Base-by-base conservation (phyloP, 2,329 filamentous ascomycete genomes). In the Colletotrichum endophyticum region DNA sequence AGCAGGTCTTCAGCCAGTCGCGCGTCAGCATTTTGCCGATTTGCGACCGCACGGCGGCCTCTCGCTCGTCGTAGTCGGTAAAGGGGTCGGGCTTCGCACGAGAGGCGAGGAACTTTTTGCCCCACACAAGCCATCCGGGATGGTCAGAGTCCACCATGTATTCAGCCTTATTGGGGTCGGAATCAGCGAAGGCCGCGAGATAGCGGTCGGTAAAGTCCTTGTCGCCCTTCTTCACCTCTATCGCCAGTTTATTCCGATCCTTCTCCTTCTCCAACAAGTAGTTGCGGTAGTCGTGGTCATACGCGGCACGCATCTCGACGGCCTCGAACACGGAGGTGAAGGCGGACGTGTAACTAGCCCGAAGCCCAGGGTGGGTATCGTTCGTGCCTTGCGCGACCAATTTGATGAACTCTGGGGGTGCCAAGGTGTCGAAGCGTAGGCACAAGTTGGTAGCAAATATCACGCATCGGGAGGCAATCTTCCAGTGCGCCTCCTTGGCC, bases 81-180 rank as follows among this genome's bases (percentile, higher is more conserved):
- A 88, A 98, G 81, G 84, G 93, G 85, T 83, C 86, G 78, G 96
- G 92, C 69, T 94, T 93, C 4, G 94, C 92, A 77, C 92, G 92
- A 83, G 94, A 96, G 0, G 94, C 97, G 16, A 92, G 93, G 88
- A 99, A 96, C 36, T 90, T 92, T 84, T 97, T 95, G 69, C 94
- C 94, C 97, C 97, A 99, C 1, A 98, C 96, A 22, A 99, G 90
- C 98, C 98, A 99, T 36, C 97, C 97, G 6, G 96, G 95, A 82
- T 98, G 95, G 82, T 99, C 96, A 71, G 93, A 91, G 82, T 99
- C 97, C 62, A 99, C 92, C 83, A 96, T 98, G 84, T 98, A 98
- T 78, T 98, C 93, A 0, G 95, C 93, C 36, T 93, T 80, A 15
- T 87, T 8, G 94, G 93, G 64, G 94, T 90, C 44, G n/a, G 44